These are phyloP conservation scores for Aureobasidium sp. DNA, from an alignment of 2,329 filamentous ascomycete genomes.

Conservation along the genomic window DNA sequence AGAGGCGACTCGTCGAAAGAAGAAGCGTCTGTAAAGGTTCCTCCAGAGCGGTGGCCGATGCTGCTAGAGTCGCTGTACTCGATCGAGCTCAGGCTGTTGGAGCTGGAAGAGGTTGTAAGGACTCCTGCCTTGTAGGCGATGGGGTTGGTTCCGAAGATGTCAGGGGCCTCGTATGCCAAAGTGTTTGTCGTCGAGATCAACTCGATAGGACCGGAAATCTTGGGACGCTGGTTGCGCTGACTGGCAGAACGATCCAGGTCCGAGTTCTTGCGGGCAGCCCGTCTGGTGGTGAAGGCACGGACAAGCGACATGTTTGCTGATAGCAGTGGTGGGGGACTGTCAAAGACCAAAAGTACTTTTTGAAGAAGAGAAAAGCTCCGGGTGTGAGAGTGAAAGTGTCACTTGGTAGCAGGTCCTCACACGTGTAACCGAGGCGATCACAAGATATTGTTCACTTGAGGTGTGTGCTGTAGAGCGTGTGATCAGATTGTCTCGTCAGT, in stretches of 20 bases:
- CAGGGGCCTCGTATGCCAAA: slow-evolving; percentile 88
- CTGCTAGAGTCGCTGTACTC: slow-evolving; percentile 63
- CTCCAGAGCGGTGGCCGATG: slow-evolving; percentile 49
- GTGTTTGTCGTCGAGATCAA: slow-evolving; percentile 93
- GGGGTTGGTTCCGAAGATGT: slow-evolving; percentile 45
- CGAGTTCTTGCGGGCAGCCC: slow-evolving; percentile 40
- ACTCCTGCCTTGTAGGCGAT: slow-evolving; percentile 21
- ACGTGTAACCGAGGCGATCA: slow-evolving; percentile 7
- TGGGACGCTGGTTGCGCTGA: slow-evolving; percentile 47
- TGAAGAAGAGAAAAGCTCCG: neutral
- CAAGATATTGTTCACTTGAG: slow-evolving; percentile 1
- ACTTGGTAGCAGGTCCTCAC: slow-evolving; percentile 8
- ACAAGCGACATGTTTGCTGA: slow-evolving; percentile 48
- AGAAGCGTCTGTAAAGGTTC: slow-evolving; percentile 61
- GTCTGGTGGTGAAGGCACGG: slow-evolving; percentile 65
- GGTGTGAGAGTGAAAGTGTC: slow-evolving; percentile 10
- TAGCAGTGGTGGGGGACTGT: neutral
- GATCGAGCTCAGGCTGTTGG: slow-evolving; percentile 49
- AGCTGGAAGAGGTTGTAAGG: slow-evolving; percentile 22
- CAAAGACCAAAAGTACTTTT: neutral
- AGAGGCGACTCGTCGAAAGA: slow-evolving; percentile 38
- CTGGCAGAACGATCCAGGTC: slow-evolving; percentile 43
- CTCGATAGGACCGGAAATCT: slow-evolving; percentile 82
- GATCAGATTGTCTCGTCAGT: slow-evolving; percentile 3
- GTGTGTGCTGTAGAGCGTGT: slow-evolving; percentile 1